Base-by-base conservation (phyloP, 805 yeast species). In the Metschnikowia kunwiensis region DNA sequence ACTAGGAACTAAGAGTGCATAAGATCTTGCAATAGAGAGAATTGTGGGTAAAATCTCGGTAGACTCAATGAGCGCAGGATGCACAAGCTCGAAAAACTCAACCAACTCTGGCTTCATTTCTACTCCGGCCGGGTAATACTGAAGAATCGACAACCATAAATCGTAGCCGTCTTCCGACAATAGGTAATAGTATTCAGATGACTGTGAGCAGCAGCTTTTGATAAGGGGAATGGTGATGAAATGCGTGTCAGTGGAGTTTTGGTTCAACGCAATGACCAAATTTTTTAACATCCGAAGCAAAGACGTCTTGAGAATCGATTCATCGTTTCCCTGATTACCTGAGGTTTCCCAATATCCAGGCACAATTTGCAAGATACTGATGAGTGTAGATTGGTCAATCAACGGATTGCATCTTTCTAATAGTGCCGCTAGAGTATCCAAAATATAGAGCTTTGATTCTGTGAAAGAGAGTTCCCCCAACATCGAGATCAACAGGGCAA, bases 141-240 rank as follows among this genome's bases (percentile, higher is more conserved):
- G 84, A 34, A 87, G 55, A 2, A 84, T 56, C 1, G 81, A 68
- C n/a, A 74, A 65, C 95, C 96, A 87, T 27, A 89, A 65, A 38
- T 86, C 95, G 53, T 76, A 78, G 0, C 94, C 96, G 61, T 89
- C 97, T 54, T 89, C 97, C 13, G 82, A 72, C 7, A 89, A 57
- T 35, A 85, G 64, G 0, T 87, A 74, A 14, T 66, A 64, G 24
- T 47, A 38, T 19, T 57, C 64, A 1, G 63, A 52, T 11, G 48
- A 36, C 14, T 52, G 64, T 1, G 80, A 72, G 46, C 85, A 78
- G 50, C 93, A 81, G 30, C 82, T 74, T 9, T 65, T 61, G 17
- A 88, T 69, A 40, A 86, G 61, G 0, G 95, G 93, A 9, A 86
- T 49, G 1, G 82, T 71, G 20, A 82, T 75, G 3, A 69, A 60